Evolutionary conservation across 768 basidiomycete species (phyloP), one percentile per base, ranked within the genome.

Genomic region (Leccinum variicolor): DNA sequence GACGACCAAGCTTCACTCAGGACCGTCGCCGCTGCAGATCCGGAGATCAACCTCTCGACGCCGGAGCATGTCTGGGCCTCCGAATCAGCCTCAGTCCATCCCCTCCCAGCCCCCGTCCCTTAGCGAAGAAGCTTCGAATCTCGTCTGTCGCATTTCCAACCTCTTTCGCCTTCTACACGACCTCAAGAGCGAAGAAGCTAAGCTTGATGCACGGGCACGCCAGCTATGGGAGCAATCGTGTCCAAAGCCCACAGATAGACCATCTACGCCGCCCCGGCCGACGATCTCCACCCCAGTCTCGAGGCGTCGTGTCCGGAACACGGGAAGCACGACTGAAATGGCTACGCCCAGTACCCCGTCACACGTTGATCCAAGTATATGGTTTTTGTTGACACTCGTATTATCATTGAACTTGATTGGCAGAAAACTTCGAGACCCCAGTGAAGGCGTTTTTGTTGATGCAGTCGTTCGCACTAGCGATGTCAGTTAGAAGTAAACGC

Each of bases 401-500:
- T 29, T 48, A 17, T 13, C 5, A 34, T 46, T 59, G 19, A 57
- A 49, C 6, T 4, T 34, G 19, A 54, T 50, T 41, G 33, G 28
- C 41, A 64, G 67, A 43, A 55, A 58, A 52, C 45, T 48, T 54
- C 23, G 60, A 67, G 57, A 68, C 67, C 3, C 67, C 65, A 2
- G 46, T 60, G 31, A 69, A 61, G 28, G 3, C 53, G 0, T 67
- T 69, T 50, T 6, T 64, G 41, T 50, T 62, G 53, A 60, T 50
- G 57, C 57, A 69, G 34, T 59, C 68, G 14, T 57, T 65, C 6
- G 59, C 60, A 14, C 55, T 58, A n/a, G 52, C 61, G 5, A 65
- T 56, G 63, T 67, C 60, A 3, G 45, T 66, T 53, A 70, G 52
- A 45, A 65, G 66, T 11, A 70, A 61, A 49, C 64, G 68, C 33